Evolutionary conservation across 1,139 yeast species (phyloP).

Genomic region (Taphrina confusa): DNA sequence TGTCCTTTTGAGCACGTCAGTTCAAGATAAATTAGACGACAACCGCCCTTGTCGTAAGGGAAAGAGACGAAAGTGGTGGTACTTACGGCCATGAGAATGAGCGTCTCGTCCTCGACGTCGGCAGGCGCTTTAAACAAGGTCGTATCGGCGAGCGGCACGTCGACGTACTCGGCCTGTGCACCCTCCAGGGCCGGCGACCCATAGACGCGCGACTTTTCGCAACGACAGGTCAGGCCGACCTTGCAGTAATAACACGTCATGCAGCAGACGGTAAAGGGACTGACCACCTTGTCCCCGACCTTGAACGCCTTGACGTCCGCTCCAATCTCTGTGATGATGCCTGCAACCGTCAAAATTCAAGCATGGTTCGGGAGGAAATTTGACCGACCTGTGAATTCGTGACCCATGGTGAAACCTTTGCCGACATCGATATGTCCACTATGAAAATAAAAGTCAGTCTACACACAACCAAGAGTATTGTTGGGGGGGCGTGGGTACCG

Average conservation of each 20-base stretch:
- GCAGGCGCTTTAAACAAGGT: conserved; percentile 18
- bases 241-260: conserved; percentile 59
- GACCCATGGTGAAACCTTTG: conserved; percentile 55
- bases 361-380: background rate
- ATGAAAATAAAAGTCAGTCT: background rate
- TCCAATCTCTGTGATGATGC: conserved; percentile 51
- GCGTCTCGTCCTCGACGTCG: conserved; percentile 21
- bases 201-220: conserved; percentile 56
- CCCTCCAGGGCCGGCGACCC: conserved; percentile 60
- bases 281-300: conserved; percentile 48
- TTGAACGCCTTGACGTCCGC: conserved; percentile 42
- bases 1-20: conserved; percentile 58
- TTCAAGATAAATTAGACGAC: too few relatives aligned
- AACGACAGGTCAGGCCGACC: conserved; percentile 57
- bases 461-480: background rate
- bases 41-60: background rate
- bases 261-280: conserved; percentile 45
- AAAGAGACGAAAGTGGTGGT: background rate
- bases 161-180: conserved; percentile 63
- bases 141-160: conserved; percentile 58
- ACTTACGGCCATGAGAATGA: conserved; percentile 21
- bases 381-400: conserved; percentile 56
- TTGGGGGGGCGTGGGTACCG: conserved; percentile 49
- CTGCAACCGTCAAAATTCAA: background rate
- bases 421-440: conserved; percentile 24